phyloP scores from a whole-genome alignment of 768 basidiomycete genomes.

The Trametes cinnabarina region DNA sequence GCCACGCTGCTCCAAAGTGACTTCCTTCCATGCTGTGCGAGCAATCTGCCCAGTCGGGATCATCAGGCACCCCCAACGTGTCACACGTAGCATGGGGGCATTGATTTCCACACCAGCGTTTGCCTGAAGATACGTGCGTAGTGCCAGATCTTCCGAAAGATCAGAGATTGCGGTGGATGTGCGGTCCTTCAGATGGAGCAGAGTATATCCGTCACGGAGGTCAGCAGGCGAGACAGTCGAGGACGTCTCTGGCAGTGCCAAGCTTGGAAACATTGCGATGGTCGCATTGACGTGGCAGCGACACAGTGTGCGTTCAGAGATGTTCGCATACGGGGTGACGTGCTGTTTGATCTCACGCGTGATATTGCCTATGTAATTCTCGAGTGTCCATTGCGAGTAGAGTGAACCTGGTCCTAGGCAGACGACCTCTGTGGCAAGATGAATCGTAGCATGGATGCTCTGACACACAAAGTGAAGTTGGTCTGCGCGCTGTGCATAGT shows the following conservation, averaged over 20 bases:
- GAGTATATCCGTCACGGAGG: too few relatives aligned
- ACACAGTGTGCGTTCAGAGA: conserved; percentile 21
- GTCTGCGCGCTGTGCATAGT: conserved; percentile 28
- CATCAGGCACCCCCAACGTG: too few relatives aligned
- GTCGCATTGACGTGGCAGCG: conserved; percentile 26
- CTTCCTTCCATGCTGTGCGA: not conserved
- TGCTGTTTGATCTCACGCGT: conserved; percentile 28
- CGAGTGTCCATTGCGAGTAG: conserved; percentile 26
- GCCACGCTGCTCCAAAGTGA: not conserved
- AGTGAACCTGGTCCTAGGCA: conserved; percentile 20
- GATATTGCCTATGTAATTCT: conserved; percentile 26
- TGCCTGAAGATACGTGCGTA: too few relatives aligned
- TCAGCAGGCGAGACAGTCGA: too few relatives aligned
- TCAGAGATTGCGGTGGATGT: not conserved
- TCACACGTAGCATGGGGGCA: too few relatives aligned
- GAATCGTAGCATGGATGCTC: conserved; percentile 33
- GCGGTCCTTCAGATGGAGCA: not conserved
- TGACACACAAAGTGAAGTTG: conserved; percentile 36
- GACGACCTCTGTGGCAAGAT: conserved; percentile 26
- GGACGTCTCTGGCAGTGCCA: too few relatives aligned
- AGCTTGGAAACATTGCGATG: conserved; percentile 6
- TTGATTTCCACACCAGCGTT: too few relatives aligned
- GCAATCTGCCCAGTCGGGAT: not conserved
- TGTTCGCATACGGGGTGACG: conserved; percentile 27
- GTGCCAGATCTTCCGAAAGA: too few relatives aligned